Conservation (phyloP, 1,139 yeast species). For the Scheffersomyces insectosa region DNA sequence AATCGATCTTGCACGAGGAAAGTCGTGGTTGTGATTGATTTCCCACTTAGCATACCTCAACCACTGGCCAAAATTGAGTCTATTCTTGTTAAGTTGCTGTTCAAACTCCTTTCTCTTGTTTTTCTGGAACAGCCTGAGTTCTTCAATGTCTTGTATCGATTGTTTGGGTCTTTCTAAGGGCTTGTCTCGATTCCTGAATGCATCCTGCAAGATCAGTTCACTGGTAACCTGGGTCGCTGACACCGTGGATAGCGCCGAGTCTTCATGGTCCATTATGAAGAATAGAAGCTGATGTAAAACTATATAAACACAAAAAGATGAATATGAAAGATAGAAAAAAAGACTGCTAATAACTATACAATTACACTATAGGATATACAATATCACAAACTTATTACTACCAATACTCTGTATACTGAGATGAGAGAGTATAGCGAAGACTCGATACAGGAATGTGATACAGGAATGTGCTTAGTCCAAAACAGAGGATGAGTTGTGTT, state of each 20-base stretch:
- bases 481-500: too few relatives aligned
- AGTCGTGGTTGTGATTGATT: conserved; percentile 70
- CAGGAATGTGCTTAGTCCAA: too few relatives aligned
- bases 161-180: conserved; percentile 47
- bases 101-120: conserved; percentile 82
- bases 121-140: conserved; percentile 71
- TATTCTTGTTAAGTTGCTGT: conserved; percentile 77
- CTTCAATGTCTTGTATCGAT: conserved; percentile 76
- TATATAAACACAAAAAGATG: too few relatives aligned
- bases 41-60: conserved; percentile 90
- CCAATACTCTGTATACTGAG: too few relatives aligned
- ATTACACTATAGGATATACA: too few relatives aligned
- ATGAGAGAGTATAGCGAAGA: too few relatives aligned
- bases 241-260: background rate
- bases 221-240: conserved; percentile 26
- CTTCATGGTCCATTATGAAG: too few relatives aligned
- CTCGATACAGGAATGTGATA: too few relatives aligned
- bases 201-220: conserved; percentile 39
- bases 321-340: too few relatives aligned
- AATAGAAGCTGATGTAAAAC: too few relatives aligned
- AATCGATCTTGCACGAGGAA: conserved; percentile 73
- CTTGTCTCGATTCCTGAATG: conserved; percentile 28
- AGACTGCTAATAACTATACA: too few relatives aligned
- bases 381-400: too few relatives aligned
- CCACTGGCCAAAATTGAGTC: conserved; percentile 87